Base-by-base conservation (phyloP, 208 protist species). In the Trypanosoma brucei region DNA sequence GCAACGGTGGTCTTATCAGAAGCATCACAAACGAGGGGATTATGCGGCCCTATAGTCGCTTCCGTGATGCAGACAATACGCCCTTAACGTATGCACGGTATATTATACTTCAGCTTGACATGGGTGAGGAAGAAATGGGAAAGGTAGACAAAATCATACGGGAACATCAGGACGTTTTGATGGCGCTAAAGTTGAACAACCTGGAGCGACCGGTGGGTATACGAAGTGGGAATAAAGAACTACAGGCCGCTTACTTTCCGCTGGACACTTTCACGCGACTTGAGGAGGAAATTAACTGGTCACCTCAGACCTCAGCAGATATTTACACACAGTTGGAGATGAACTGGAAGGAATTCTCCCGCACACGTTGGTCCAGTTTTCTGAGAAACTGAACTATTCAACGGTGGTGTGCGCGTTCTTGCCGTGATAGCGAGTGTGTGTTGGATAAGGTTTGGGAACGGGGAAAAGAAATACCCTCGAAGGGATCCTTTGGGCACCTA, bases 301-400 rank as follows among this genome's bases (percentile, higher is more conserved):
- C 89, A 4, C 89, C 89, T 51, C 89, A 95, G 81, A 82, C 83
- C 11, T 84, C 78, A 22, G 75, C 79, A 34, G 89, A 95, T 59
- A 84, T 93, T 49, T 93, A 92, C 55, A 83, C 93, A 55, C 89
- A 95, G 65, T 68, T 95, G 13, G 89, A 95, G 34, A 92, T 92
- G 86, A 92, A 93, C 69, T 95, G 89, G 89, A 95, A 95, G 72
- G 89, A 95, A 72, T 95, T 95, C 67, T 91, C 89, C 3, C 86
- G 89, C 7, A 95, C 89, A 22, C 76, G 89, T 30, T 95, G 89
- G 89, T 93, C 89, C 0, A 93, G 86, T 60, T 95, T 79, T 55
- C 73, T 95, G 48, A 76, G 89, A 34, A 92, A 79, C 45, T 93
- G 79, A 59, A 59, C 46, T 36, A 59, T 36, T 31, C n/a, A 49